Conservation (phyloP, 2,329 filamentous ascomycete species). For the Piedraia hortae region DNA sequence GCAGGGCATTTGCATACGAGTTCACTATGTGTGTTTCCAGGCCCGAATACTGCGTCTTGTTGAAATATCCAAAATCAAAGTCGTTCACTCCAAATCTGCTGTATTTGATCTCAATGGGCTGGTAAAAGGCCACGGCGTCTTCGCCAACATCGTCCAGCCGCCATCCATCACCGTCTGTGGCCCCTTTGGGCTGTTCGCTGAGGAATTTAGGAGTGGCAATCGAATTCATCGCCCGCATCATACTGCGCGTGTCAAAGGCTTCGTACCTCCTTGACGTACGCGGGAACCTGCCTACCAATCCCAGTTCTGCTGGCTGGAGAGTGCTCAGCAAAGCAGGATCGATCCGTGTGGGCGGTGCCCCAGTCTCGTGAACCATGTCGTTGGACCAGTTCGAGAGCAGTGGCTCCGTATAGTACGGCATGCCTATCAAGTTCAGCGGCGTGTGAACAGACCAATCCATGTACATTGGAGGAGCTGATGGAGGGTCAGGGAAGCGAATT, state of each 20-base stretch:
- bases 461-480: not conserved
- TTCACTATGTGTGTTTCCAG: conserved; percentile 91
- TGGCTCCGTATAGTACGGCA: conserved; percentile 77
- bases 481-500: conserved; percentile 45
- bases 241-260: conserved; percentile 24
- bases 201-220: conserved; percentile 68
- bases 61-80: conserved; percentile 95
- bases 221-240: conserved; percentile 30
- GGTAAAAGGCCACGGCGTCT: conserved; percentile 60
- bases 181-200: conserved; percentile 57
- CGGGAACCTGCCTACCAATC: conserved; percentile 20
- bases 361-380: conserved; percentile 59
- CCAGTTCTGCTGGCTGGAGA: conserved; percentile 46
- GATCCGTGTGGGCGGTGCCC: conserved; percentile 49
- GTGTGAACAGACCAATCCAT: conserved; percentile 28
- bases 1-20: conserved; percentile 75
- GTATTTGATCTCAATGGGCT: conserved; percentile 92
- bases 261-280: conserved; percentile 54
- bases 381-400: conserved; percentile 76
- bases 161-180: conserved; percentile 17
- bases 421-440: conserved; percentile 61
- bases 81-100: conserved; percentile 98
- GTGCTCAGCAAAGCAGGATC: conserved; percentile 41
- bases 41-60: conserved; percentile 73
- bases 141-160: conserved; percentile 29